Base-by-base conservation (phyloP, 2,329 filamentous ascomycete species). In the Mycosphaerella arachidis region DNA sequence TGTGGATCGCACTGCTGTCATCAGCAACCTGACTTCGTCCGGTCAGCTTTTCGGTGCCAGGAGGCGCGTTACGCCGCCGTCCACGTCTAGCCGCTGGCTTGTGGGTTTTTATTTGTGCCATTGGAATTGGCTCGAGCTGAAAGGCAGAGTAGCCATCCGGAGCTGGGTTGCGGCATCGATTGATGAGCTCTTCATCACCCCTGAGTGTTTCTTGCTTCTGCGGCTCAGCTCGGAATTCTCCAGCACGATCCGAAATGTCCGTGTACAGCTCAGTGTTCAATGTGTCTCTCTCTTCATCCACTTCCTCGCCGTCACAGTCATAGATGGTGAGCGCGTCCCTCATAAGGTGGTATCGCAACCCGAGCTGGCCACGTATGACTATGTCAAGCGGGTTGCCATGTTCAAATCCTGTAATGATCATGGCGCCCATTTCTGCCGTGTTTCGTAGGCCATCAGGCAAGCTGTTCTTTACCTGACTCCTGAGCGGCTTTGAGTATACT, bases 351-450 rank as follows among this genome's bases (percentile, higher is more conserved):
- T 96, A 97, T 16, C 87, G 87, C 20, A 99, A 82, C 29, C 89
- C 90, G 53, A 99, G 82, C 75, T 99, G 95, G 16, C 91, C 92
- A 66, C 94, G 87, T 58, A 99, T 87, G 61, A 99, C 86, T 53
- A 92, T 85, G 72, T 97, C 95, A 67, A 99, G 78, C 5, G 94
- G 94, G 68, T 99, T 99, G 18, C 95, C 95, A 66, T 91, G 86
- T 66, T 97, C 92, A 72, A 97, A 99, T 0, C 94, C 94, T 35
- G 95, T 97, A 62, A 99, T 92, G 61, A 99, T 97, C 82, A 99
- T 96, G 57, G 93, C 94, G 30, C 94, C 94, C 87, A 97, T 95
- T 74, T 99, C 94, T 33, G 91, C 94, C 20, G 92, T 97, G 70
- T 88, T 89, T 54, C 76, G 83, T 73, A 82, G 84, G 75, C 80